These are phyloP conservation scores for Hypocrella siamensis DNA, from an alignment of 2,329 filamentous ascomycete species.

Conservation along the genomic window DNA sequence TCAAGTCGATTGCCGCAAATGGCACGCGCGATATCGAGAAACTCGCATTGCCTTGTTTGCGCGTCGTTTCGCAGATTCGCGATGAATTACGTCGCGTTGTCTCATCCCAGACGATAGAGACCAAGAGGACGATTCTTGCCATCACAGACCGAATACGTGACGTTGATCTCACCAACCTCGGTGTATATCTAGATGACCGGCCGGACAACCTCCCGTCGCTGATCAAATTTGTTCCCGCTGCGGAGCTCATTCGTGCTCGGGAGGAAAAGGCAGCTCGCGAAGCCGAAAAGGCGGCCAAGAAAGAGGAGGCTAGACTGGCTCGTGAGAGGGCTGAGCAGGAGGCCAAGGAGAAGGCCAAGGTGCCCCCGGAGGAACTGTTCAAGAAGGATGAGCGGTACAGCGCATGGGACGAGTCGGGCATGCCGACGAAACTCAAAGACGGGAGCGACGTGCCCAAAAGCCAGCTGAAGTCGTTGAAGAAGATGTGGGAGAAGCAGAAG, in stretches of 20 bases:
- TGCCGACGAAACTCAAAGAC: conserved; percentile 63
- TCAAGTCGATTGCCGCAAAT: conserved; percentile 24
- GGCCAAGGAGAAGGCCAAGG: conserved; percentile 41
- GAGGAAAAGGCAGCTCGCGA: conserved; percentile 45
- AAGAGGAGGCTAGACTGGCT: conserved; percentile 37
- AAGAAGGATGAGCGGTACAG: conserved; percentile 43
- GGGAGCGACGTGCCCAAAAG: conserved; percentile 72
- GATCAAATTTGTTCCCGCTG: conserved; percentile 47
- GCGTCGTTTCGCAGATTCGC: conserved; percentile 38
- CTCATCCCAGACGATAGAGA: conserved; percentile 25
- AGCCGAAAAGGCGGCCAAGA: conserved; percentile 40
- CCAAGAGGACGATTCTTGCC: conserved; percentile 56
- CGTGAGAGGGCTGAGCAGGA: conserved; percentile 35
- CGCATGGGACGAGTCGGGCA: conserved; percentile 68
- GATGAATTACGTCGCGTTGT: conserved; percentile 45
- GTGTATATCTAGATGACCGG: conserved; percentile 79
- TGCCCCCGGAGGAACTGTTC: conserved; percentile 40
- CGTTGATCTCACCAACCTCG: conserved; percentile 62
- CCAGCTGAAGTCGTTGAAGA: conserved; percentile 65
- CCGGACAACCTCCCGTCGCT: conserved; percentile 51
- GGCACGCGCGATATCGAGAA: conserved; percentile 36
- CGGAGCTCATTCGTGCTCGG: conserved; percentile 39
- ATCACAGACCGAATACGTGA: conserved; percentile 74
- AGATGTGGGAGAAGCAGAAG: conserved; percentile 84
- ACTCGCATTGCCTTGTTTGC: conserved; percentile 38